Conservation (phyloP, 257 asterid genomes). For the Solanum virginianum region DNA sequence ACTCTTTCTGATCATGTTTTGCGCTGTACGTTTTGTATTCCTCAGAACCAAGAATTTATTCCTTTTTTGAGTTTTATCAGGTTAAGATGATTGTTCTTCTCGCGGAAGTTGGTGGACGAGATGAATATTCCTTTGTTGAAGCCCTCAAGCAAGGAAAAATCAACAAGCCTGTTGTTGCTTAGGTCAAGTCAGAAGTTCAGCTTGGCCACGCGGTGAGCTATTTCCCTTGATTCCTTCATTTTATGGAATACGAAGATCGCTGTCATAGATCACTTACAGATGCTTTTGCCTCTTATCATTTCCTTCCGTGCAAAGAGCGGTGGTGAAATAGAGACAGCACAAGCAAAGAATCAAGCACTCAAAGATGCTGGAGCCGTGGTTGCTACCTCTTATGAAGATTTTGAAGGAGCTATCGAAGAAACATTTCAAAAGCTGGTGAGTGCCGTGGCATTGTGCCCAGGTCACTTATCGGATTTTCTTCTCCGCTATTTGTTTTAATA, state of each 20-base stretch:
- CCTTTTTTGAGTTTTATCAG: no score
- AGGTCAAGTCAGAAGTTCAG: constrained; percentile 54
- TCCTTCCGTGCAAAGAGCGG: constrained; percentile 54
- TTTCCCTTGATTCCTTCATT: background rate
- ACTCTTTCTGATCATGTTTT: constrained; percentile 98
- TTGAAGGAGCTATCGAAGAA: constrained; percentile 71
- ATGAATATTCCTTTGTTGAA: constrained; percentile 95
- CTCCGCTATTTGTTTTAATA: no score
- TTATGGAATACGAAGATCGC: no score
- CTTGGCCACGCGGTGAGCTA: constrained; percentile 92
- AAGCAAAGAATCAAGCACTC: constrained; percentile 93
- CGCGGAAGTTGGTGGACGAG: constrained; percentile 98
- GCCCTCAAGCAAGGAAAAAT: constrained; percentile 94
- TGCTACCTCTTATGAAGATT: constrained; percentile 86
- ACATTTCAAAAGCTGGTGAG: constrained; percentile 63
- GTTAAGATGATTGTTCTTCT: constrained; percentile 94
- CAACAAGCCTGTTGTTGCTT: constrained; percentile 85
- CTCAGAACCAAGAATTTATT: no score
- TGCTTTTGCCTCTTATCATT: background rate
- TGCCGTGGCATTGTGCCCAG: background rate
- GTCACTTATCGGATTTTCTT: background rate
- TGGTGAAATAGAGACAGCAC: constrained; percentile 96
- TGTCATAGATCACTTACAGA: background rate
- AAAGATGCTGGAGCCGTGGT: constrained; percentile 89
- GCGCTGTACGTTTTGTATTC: constrained; percentile 19